These are phyloP conservation scores for Neurospora tetrasperma DNA, from an alignment of 495 filamentous ascomycete genomes.

Conservation along the genomic window DNA sequence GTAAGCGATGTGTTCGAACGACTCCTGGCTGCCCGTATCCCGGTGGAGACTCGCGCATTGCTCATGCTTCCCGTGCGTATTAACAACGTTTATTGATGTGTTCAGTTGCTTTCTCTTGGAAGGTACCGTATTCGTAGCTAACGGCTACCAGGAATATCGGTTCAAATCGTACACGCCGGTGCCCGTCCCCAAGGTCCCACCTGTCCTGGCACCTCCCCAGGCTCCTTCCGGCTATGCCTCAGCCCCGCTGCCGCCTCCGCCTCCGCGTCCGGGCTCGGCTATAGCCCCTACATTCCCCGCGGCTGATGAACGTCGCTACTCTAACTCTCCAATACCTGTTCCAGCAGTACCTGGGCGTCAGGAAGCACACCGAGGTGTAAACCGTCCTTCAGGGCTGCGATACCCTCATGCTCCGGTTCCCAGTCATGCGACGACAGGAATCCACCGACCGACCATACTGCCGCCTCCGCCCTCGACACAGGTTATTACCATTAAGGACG, in stretches of 20 bases:
- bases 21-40: slow-evolving; percentile 4
- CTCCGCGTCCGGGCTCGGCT: neutral
- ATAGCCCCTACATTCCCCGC: neutral
- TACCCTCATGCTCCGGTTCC: neutral
- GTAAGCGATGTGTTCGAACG: slow-evolving; percentile 12
- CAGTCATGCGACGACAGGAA: neutral
- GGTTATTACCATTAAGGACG: slow-evolving; percentile 10
- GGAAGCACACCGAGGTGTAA: neutral
- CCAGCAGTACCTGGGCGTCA: slow-evolving; percentile 2
- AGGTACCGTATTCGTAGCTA: neutral
- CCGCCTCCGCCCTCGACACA: neutral
- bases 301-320: neutral
- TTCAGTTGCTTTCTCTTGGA: neutral
- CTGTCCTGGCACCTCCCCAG: neutral
- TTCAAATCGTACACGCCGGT: slow-evolving; percentile 1
- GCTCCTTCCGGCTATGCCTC: neutral
- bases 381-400: neutral
- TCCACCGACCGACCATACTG: neutral
- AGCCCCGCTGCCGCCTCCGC: neutral
- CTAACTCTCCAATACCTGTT: slow-evolving; percentile 9
- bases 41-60: slow-evolving; percentile 3
- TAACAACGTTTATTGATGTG: neutral
- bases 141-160: neutral
- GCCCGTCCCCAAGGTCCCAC: neutral
- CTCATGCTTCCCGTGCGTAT: slow-evolving; percentile 4